Evolutionary conservation across 1,284 basidiomycete species (phyloP).

Genomic region (Waitea zeae): DNA sequence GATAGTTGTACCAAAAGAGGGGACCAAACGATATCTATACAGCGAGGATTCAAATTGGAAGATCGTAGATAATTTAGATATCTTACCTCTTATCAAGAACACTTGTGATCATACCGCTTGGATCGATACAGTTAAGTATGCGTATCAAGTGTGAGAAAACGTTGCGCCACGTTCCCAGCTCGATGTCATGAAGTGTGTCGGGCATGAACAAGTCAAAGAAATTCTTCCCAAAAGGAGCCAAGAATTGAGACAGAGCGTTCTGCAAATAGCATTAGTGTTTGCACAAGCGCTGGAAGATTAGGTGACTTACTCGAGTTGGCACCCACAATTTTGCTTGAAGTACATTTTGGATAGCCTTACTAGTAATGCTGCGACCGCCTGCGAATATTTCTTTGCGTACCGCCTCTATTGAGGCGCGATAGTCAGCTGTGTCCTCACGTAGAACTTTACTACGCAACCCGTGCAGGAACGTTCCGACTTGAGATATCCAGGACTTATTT

Average conservation of each 20-base stretch:
- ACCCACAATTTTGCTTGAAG: no score
- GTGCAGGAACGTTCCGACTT: no score
- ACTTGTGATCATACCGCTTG: constrained; percentile 3
- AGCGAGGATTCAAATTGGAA: not conserved
- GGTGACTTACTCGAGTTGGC: no score
- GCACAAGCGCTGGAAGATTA: no score
- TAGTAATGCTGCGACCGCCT: no score
- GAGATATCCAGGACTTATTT: no score
- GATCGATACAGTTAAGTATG: constrained; percentile 11
- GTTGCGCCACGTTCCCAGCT: constrained; percentile 19
- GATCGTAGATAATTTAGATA: not conserved
- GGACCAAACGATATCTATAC: constrained; percentile 10
- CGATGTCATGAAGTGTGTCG: constrained; percentile 20
- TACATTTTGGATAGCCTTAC: no score
- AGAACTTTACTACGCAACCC: no score
- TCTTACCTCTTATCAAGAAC: constrained; percentile 7
- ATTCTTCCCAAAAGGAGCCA: constrained; percentile 12
- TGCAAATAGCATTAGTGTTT: no score
- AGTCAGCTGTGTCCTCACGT: no score
- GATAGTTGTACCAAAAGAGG: constrained; percentile 11
- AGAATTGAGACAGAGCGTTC: constrained; percentile 16
- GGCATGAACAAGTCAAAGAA: constrained; percentile 14
- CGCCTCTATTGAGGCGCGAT: no score
- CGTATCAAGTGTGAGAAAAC: constrained; percentile 17
- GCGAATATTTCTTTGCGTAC: no score